phyloP scores from a whole-genome alignment of 768 basidiomycete genomes.

The Auriscalpium vulgare region DNA sequence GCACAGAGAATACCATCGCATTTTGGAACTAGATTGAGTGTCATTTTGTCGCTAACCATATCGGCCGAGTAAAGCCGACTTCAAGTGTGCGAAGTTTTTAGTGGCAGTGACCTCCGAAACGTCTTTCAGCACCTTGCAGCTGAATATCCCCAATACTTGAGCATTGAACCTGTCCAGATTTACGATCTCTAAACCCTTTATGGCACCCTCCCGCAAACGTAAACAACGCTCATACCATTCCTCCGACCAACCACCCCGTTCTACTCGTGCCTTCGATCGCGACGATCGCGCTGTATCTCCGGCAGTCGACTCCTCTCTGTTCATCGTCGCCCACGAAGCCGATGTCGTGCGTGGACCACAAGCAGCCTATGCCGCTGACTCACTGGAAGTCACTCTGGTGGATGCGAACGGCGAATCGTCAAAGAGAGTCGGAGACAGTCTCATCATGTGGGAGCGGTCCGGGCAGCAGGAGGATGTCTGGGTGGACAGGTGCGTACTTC shows the following conservation, averaged over 20 bases:
- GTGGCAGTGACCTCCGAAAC: too few relatives aligned
- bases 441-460: slow-evolving; percentile 21
- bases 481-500: slow-evolving; percentile 74
- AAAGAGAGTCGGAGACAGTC: slow-evolving; percentile 22
- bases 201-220: slow-evolving; percentile 15
- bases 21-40: too few relatives aligned
- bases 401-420: slow-evolving; percentile 12
- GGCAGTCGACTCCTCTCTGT: slow-evolving; percentile 17
- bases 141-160: too few relatives aligned
- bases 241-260: neutral
- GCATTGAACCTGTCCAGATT: too few relatives aligned
- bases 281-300: neutral
- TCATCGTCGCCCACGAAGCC: slow-evolving; percentile 70
- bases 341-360: slow-evolving; percentile 52
- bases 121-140: too few relatives aligned
- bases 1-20: too few relatives aligned
- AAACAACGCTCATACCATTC: slow-evolving; percentile 9
- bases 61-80: too few relatives aligned
- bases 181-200: neutral
- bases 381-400: slow-evolving; percentile 24
- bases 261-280: neutral
- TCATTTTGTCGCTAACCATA: too few relatives aligned
- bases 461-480: slow-evolving; percentile 33
- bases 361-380: slow-evolving; percentile 30
- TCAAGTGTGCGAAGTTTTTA: too few relatives aligned